Conservation (phyloP, 306 rosid genomes). For the Cucurbita argyrosperma region DNA sequence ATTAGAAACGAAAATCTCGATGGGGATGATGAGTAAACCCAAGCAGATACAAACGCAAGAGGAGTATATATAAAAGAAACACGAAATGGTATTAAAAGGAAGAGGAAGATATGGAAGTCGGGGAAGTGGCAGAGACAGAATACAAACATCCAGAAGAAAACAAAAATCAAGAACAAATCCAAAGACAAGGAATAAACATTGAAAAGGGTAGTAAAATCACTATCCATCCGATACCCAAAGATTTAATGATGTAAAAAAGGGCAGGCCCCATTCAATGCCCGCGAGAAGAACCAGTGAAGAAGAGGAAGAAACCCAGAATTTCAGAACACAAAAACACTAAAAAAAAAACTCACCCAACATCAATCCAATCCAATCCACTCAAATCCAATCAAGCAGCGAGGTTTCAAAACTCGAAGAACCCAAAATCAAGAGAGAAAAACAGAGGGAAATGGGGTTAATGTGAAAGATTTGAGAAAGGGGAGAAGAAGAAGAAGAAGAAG, state of each 20-base stretch:
- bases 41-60: conserved; percentile 30
- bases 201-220: conserved; percentile 59
- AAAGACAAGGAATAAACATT: conserved; percentile 59
- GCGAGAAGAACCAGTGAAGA: not conserved
- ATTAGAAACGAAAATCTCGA: conserved; percentile 25
- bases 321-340: not conserved
- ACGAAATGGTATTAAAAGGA: conserved; percentile 13
- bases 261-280: conserved; percentile 16
- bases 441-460: not conserved
- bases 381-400: not conserved
- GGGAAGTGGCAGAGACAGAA: conserved; percentile 16
- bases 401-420: not conserved
- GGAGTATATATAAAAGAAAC: not conserved
- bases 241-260: conserved; percentile 12
- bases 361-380: not conserved
- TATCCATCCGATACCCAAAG: conserved; percentile 23
- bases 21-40: conserved; percentile 22
- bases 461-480: not conserved
- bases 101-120: conserved; percentile 1
- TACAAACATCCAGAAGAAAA: conserved; percentile 41
- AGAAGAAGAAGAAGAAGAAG: not conserved
- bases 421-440: not conserved
- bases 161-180: conserved; percentile 62
- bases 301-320: not conserved
- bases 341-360: conserved; percentile 18